A percentile compares a stretch with the other conserved stretches of the same genome.
phyloP scores from a whole-genome alignment of 768 basidiomycete species.

The Termitomyces sp. region DNA sequence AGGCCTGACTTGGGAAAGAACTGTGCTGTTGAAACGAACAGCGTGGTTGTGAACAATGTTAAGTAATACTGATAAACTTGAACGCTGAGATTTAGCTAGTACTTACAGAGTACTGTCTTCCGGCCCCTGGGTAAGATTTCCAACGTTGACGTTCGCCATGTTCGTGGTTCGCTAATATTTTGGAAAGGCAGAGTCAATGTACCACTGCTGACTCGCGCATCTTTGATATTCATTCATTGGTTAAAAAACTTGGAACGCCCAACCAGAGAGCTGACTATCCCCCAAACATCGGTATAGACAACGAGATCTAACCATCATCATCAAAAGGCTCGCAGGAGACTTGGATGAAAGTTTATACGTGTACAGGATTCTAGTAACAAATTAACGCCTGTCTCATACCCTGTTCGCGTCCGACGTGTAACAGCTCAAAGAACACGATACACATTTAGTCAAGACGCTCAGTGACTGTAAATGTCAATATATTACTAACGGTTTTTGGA shows the following conservation, averaged over 20 bases:
- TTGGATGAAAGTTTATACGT: background rate
- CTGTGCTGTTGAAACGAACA: background rate
- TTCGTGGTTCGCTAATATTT: background rate
- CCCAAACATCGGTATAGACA: background rate
- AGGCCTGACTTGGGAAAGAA: background rate
- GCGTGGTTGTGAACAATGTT: background rate
- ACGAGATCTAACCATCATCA: background rate
- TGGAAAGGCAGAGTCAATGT: background rate
- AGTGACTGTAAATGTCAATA: background rate
- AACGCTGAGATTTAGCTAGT: background rate
- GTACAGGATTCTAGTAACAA: too few relatives aligned
- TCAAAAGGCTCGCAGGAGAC: background rate
- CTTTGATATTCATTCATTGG: background rate
- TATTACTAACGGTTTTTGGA: background rate
- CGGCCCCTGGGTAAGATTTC: background rate
- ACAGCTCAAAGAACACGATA: background rate
- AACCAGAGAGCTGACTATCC: background rate
- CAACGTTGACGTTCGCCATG: background rate
- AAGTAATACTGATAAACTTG: background rate
- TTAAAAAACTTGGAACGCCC: background rate
- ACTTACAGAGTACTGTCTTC: background rate
- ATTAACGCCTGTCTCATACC: background rate
- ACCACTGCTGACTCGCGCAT: background rate
- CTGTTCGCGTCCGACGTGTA: background rate
- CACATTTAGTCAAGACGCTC: background rate